A percentile compares a stretch with the other conserved stretches of the same genome.
These are phyloP conservation scores for Rhodotorula graminis DNA, from an alignment of 768 basidiomycete species.

Conservation along the genomic window DNA sequence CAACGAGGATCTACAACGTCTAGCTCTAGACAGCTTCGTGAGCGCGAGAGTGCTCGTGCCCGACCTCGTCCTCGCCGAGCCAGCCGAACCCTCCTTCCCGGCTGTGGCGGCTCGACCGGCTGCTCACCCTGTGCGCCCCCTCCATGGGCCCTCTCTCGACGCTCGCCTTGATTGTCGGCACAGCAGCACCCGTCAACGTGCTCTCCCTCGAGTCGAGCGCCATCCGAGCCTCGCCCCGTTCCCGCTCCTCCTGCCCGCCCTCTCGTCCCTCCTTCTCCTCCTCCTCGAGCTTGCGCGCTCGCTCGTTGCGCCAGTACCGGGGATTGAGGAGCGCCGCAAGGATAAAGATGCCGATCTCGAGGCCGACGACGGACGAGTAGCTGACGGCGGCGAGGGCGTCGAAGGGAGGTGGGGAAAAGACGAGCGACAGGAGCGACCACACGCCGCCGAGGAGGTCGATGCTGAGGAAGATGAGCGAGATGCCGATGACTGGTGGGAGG, in stretches of 20 bases:
- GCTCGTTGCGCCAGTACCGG: constrained; percentile 26
- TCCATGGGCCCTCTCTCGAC: not conserved
- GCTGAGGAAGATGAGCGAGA: constrained; percentile 65
- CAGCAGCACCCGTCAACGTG: not conserved
- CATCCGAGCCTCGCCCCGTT: not conserved
- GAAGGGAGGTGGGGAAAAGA: constrained; percentile 57
- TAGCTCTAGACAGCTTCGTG: no score
- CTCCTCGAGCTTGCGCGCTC: not conserved
- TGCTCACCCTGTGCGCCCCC: not conserved
- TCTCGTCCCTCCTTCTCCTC: not conserved
- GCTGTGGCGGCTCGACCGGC: not conserved
- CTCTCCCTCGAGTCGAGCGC: not conserved
- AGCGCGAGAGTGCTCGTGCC: not conserved
- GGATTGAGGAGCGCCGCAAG: constrained; percentile 66
- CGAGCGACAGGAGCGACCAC: constrained; percentile 66
- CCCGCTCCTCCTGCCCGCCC: no score
- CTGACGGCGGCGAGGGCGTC: constrained; percentile 61
- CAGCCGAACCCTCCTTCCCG: not conserved
- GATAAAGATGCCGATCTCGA: constrained; percentile 61
- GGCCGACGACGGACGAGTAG: constrained; percentile 60
- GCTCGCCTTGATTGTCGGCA: not conserved
- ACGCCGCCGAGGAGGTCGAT: constrained; percentile 54
- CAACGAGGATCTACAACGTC: no score
- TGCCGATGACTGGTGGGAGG: constrained; percentile 65
- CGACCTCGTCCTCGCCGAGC: not conserved